These are phyloP conservation scores for Prunus kanzakura DNA, from an alignment of 306 rosid genomes.

Conservation along the genomic window DNA sequence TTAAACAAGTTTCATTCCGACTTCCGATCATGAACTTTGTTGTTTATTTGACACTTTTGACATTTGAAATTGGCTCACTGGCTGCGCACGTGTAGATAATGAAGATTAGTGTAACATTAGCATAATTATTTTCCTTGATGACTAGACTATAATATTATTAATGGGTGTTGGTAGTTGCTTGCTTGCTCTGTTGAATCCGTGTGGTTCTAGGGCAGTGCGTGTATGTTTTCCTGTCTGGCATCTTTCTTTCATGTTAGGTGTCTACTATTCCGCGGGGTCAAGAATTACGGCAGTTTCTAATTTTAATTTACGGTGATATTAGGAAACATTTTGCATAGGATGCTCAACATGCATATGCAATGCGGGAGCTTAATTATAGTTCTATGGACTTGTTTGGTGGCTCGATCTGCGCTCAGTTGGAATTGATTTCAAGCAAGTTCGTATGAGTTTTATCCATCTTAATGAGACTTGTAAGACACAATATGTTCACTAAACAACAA, in stretches of 20 bases:
- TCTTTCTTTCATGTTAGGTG: conserved; percentile 1
- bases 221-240: conserved; percentile 4
- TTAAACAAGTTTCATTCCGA: no score
- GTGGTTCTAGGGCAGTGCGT: conserved; percentile 14
- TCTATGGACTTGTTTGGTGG: no score
- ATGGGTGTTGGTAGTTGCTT: background rate
- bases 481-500: no score
- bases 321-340: background rate
- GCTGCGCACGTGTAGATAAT: background rate
- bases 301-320: background rate
- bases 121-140: background rate
- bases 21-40: no score
- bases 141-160: background rate
- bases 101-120: no score
- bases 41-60: background rate
- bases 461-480: no score
- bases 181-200: background rate
- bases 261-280: conserved; percentile 12
- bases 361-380: no score
- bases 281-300: conserved; percentile 13
- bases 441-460: no score
- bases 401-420: no score
- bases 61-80: background rate
- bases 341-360: no score
- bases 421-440: no score